phyloP scores from a whole-genome alignment of 495 filamentous ascomycete genomes.

The Achaetomiella virescens region DNA sequence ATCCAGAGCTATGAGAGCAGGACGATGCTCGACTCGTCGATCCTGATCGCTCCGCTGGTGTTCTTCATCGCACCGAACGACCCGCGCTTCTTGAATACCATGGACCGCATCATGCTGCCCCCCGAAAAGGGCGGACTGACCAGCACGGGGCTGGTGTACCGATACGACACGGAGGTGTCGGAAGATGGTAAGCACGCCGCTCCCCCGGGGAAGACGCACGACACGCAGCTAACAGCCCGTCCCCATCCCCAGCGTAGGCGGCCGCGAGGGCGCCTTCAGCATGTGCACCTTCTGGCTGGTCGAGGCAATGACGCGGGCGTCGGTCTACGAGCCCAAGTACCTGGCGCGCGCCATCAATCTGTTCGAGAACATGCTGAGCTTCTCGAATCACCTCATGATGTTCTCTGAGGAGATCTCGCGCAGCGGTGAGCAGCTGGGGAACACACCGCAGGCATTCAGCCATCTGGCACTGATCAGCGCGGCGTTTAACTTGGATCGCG shows the following conservation, averaged over 20 bases:
- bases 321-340: slow-evolving; percentile 59
- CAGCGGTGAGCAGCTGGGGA: slow-evolving; percentile 63
- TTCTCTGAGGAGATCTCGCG: slow-evolving; percentile 70
- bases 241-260: slow-evolving; percentile 50
- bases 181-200: slow-evolving; percentile 53
- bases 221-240: neutral
- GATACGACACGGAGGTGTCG: slow-evolving; percentile 58
- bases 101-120: slow-evolving; percentile 59
- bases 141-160: slow-evolving; percentile 63
- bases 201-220: neutral
- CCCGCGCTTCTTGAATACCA: slow-evolving; percentile 60
- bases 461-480: slow-evolving; percentile 66
- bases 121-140: slow-evolving; percentile 68
- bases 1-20: slow-evolving; percentile 64
- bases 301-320: slow-evolving; percentile 64
- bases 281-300: slow-evolving; percentile 78
- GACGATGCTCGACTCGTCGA: slow-evolving; percentile 62
- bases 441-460: slow-evolving; percentile 69
- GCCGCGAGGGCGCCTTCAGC: slow-evolving; percentile 66
- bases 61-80: slow-evolving; percentile 72
- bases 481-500: slow-evolving; percentile 62
- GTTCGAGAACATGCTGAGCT: slow-evolving; percentile 69
- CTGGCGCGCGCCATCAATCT: slow-evolving; percentile 55
- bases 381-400: slow-evolving; percentile 67
- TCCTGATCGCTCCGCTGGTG: slow-evolving; percentile 65